phyloP scores from a whole-genome alignment of 805 yeast species.

The Lipomyces sp. region DNA sequence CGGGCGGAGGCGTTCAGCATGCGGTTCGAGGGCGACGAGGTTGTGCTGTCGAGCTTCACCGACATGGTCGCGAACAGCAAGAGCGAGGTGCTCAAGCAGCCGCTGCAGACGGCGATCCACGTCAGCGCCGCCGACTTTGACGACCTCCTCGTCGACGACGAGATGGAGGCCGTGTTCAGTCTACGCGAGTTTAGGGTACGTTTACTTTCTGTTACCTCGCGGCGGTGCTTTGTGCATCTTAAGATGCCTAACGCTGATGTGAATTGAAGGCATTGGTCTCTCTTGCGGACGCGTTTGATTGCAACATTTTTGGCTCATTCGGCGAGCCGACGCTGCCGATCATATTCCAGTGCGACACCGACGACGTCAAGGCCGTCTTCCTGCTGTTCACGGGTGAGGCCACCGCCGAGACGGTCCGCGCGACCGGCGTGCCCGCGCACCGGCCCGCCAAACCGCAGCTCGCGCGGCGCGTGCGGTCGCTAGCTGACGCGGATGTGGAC shows the following conservation, averaged over 20 bases:
- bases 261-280: constrained; percentile 11
- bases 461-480: not conserved
- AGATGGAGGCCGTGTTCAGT: constrained; percentile 14
- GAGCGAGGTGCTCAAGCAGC: constrained; percentile 20
- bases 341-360: constrained; percentile 12
- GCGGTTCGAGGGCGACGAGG: constrained; percentile 7
- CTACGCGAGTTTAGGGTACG: constrained; percentile 18
- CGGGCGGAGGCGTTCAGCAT: constrained; percentile 25
- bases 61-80: constrained; percentile 9
- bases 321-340: constrained; percentile 19
- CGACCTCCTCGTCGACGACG: constrained; percentile 4
- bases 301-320: constrained; percentile 15
- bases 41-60: constrained; percentile 18
- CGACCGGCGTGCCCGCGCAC: not conserved
- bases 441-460: not conserved
- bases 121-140: constrained; percentile 13
- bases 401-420: not conserved
- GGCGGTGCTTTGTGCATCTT: too few species aligned
- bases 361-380: constrained; percentile 2
- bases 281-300: constrained; percentile 16
- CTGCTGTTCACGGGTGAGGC: constrained; percentile 19
- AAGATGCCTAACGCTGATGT: too few species aligned
- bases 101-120: constrained; percentile 24
- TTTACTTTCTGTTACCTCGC: not conserved
- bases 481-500: not conserved